Evolutionary conservation across 148 eudicot species (phyloP).

Genomic region (Persicaria maculosa): DNA sequence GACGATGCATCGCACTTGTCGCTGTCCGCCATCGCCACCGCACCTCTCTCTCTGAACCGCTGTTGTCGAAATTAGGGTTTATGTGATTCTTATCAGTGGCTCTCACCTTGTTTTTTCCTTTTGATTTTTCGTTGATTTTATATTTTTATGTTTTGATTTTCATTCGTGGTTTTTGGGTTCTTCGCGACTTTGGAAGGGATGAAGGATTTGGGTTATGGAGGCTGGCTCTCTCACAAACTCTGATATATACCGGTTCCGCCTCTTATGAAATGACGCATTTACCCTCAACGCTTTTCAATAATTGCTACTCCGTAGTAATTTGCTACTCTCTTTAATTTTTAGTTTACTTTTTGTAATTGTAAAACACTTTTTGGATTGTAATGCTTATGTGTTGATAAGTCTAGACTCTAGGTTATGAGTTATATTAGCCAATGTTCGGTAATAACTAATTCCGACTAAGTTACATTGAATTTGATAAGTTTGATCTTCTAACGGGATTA

Average conservation of each 20-base stretch:
- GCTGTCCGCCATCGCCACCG: conserved; percentile 5
- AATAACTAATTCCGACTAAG: too few species aligned
- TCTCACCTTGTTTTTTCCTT: background rate
- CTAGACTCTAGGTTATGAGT: too few species aligned
- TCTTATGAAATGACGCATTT: background rate
- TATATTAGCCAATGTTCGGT: too few species aligned
- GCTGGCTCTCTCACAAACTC: background rate
- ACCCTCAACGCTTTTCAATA: background rate
- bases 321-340: too few species aligned
- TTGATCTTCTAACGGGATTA: too few species aligned
- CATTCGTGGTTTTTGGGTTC: background rate
- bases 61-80: background rate
- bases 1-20: background rate
- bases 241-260: background rate
- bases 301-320: background rate
- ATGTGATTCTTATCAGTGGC: background rate
- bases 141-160: background rate
- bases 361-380: too few species aligned
- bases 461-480: too few species aligned
- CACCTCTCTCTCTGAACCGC: background rate
- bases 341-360: too few species aligned
- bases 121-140: background rate
- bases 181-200: conserved; percentile 10
- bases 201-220: background rate
- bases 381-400: too few species aligned